Percentiles rank a stretch among this genome's conserved stretches.
Evolutionary conservation across 768 basidiomycete genomes (phyloP).

Genomic region (Auricularia cornea): DNA sequence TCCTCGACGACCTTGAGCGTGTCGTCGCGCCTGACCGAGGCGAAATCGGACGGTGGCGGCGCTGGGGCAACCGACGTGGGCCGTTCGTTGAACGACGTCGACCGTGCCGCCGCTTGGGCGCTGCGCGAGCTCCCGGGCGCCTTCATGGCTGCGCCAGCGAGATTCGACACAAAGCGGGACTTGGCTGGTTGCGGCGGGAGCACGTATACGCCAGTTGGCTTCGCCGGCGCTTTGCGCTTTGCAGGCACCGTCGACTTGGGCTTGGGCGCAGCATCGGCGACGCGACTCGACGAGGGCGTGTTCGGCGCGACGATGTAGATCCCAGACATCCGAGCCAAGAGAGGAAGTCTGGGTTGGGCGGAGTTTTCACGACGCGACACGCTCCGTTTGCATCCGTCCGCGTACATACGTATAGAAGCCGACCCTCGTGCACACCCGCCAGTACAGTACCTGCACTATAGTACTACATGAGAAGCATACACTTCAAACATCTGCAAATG

Average conservation of each 20-base stretch:
- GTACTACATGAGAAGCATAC: too few relatives aligned
- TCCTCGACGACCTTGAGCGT: constrained; percentile 65
- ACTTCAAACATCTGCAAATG: too few relatives aligned
- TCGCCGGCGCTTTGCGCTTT: background rate
- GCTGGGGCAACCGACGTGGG: background rate
- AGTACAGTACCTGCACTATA: too few relatives aligned
- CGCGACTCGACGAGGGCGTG: background rate
- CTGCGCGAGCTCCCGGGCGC: background rate
- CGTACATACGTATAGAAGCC: too few relatives aligned
- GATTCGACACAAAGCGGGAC: background rate
- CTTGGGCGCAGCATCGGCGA: background rate
- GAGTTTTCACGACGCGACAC: too few relatives aligned
- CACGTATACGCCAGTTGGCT: background rate
- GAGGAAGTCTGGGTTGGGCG: too few relatives aligned
- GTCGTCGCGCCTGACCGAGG: constrained; percentile 38
- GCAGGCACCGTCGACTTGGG: background rate
- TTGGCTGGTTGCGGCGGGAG: background rate
- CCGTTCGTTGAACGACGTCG: background rate
- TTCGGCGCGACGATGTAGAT: background rate
- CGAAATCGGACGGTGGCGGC: background rate
- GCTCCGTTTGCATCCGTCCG: too few relatives aligned
- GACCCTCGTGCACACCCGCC: too few relatives aligned
- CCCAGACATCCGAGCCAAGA: background rate
- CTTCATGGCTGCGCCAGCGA: background rate
- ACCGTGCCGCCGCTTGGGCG: background rate